Conservation (phyloP, 305 asterid species). For the Plantago coronopus region DNA sequence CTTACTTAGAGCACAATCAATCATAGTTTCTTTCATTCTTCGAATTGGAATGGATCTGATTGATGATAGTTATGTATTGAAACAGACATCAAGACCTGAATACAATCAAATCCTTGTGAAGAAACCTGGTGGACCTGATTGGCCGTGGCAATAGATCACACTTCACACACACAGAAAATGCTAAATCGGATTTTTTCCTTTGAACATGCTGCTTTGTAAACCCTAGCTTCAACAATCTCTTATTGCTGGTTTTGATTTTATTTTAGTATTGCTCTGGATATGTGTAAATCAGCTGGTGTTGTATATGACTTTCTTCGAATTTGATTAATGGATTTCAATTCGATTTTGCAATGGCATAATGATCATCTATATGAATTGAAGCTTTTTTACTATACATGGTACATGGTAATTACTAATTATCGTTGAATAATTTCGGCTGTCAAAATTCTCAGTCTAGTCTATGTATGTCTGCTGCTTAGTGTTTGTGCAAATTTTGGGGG, state of each 20-base stretch:
- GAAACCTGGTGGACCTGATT: slow-evolving; percentile 80
- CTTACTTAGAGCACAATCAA: neutral
- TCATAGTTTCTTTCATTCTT: neutral
- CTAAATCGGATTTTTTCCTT: too few relatives aligned
- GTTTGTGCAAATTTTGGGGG: too few relatives aligned
- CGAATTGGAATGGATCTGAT: neutral
- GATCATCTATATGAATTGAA: neutral
- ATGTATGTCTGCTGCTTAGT: too few relatives aligned
- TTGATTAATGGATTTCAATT: neutral
- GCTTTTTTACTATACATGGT: too few relatives aligned
- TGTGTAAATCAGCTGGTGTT: slow-evolving; percentile 13
- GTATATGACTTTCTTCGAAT: neutral
- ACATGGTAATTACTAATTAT: too few relatives aligned
- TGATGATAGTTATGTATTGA: too few relatives aligned
- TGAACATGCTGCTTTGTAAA: too few relatives aligned
- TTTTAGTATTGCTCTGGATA: neutral
- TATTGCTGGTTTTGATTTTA: neutral
- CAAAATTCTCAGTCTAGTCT: too few relatives aligned
- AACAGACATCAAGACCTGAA: slow-evolving; percentile 82
- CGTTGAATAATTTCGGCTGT: too few relatives aligned
- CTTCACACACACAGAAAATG: too few relatives aligned
- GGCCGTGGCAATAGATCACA: slow-evolving; percentile 52
- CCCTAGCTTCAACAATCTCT: too few relatives aligned
- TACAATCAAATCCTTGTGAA: slow-evolving; percentile 79
- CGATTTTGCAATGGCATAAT: slow-evolving; percentile 2